Conservation (phyloP, 108 stramenopile genomes). For the Cyclotella sp. region DNA sequence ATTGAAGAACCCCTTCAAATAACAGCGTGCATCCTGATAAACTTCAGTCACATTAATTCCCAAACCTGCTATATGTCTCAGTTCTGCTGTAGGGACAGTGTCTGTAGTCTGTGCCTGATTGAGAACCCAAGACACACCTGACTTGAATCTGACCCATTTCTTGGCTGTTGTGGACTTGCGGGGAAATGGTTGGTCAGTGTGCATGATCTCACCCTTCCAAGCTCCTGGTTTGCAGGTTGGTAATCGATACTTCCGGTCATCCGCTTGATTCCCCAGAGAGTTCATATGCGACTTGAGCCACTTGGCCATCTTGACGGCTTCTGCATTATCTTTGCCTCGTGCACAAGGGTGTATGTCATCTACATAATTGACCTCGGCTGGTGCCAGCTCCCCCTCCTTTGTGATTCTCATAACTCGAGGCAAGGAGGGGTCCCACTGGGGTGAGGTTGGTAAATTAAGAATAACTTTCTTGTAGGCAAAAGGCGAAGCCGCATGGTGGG, state of each 20-base stretch:
- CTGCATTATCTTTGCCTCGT: background rate
- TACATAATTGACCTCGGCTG: background rate
- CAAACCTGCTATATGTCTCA: background rate
- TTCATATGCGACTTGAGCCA: background rate
- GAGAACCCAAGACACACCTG: background rate
- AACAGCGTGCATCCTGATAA: background rate
- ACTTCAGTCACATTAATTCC: conserved; percentile 19
- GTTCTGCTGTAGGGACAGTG: background rate
- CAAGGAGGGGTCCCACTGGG: background rate
- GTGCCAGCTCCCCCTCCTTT: conserved; percentile 3
- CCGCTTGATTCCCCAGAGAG: conserved; percentile 7
- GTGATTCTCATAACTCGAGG: background rate
- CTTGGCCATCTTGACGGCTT: background rate
- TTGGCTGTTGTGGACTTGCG: background rate
- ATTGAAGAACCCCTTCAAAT: conserved; percentile 24
- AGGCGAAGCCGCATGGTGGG: background rate
- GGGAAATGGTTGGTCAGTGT: no score
- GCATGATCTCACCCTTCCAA: no score
- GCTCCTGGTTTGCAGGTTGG: no score
- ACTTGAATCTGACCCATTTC: conserved; percentile 16
- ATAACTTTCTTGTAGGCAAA: conserved; percentile 10
- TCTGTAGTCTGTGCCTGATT: background rate
- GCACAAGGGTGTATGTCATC: background rate
- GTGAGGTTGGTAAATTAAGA: background rate
- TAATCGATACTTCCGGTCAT: no score